These are phyloP conservation scores for Penicillium ochrochloron DNA, from an alignment of 495 filamentous ascomycete species.

Conservation along the genomic window DNA sequence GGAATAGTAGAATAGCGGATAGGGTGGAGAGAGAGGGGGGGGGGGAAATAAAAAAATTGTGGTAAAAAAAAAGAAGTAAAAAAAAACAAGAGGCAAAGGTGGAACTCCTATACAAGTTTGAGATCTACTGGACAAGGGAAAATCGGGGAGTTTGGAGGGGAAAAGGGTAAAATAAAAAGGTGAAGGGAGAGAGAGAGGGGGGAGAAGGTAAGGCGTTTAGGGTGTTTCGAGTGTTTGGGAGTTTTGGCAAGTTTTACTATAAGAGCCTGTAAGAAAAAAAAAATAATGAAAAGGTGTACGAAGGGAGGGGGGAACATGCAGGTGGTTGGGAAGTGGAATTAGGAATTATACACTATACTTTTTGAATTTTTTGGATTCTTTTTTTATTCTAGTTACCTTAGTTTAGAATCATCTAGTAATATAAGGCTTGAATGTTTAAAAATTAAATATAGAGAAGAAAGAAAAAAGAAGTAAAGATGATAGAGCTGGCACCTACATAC, in stretches of 20 bases:
- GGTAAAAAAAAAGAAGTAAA: slow-evolving; percentile 15
- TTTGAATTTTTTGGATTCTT: neutral
- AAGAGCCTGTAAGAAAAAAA: neutral
- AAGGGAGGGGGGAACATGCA: neutral
- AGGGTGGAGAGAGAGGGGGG: slow-evolving; percentile 19
- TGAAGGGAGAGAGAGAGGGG: too few species aligned
- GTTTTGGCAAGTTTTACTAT: neutral
- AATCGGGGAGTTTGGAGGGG: neutral
- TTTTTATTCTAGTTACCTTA: neutral
- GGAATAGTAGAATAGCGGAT: slow-evolving; percentile 22
- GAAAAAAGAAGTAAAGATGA: slow-evolving; percentile 7
- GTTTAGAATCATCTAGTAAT: neutral
- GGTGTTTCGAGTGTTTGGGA: slow-evolving; percentile 3
- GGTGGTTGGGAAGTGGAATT: slow-evolving; percentile 9
- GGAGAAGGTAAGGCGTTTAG: neutral
- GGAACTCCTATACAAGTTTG: slow-evolving; percentile 5
- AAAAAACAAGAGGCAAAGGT: slow-evolving; percentile 9
- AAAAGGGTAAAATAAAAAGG: neutral
- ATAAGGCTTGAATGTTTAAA: neutral
- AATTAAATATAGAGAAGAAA: neutral
- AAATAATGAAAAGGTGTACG: neutral
- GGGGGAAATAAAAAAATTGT: slow-evolving; percentile 7
- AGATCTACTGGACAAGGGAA: neutral
- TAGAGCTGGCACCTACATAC: neutral
- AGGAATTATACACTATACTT: slow-evolving; percentile 6